These are phyloP conservation scores for Nepenthes mirabilis DNA, from an alignment of 148 eudicot genomes.

Conservation along the genomic window DNA sequence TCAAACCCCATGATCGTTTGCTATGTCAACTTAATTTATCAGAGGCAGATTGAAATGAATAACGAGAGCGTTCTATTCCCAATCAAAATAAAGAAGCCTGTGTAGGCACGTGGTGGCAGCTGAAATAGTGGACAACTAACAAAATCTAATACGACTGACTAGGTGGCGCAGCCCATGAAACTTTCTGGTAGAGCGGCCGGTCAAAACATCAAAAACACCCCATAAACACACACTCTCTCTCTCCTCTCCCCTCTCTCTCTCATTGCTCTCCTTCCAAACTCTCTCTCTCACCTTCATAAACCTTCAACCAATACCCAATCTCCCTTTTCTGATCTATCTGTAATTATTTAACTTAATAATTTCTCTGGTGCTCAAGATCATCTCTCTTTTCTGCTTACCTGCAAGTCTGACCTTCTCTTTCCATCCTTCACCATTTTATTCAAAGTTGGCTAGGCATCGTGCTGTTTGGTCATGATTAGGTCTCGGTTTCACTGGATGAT, in stretches of 20 bases:
- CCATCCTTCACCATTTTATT: not conserved
- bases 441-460: not conserved
- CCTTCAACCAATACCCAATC: not conserved
- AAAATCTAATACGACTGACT: too few species aligned
- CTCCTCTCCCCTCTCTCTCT: not conserved
- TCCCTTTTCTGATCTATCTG: not conserved
- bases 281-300: not conserved
- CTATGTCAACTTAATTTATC: too few species aligned
- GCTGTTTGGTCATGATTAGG: not conserved
- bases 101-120: too few species aligned
- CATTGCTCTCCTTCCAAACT: not conserved
- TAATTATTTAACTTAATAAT: not conserved
- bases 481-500: not conserved
- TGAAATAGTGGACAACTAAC: too few species aligned
- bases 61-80: too few species aligned
- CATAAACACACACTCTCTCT: too few species aligned
- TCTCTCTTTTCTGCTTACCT: not conserved
- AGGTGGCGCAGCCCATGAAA: not conserved
- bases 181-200: conserved; percentile 32
- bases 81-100: too few species aligned
- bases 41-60: too few species aligned
- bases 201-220: conserved; percentile 9
- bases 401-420: conserved; percentile 1
- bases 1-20: too few species aligned
- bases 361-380: not conserved